Evolutionary conservation across 2,329 filamentous ascomycete species (phyloP).

Genomic region (Pseudogymnoascus sp.): DNA sequence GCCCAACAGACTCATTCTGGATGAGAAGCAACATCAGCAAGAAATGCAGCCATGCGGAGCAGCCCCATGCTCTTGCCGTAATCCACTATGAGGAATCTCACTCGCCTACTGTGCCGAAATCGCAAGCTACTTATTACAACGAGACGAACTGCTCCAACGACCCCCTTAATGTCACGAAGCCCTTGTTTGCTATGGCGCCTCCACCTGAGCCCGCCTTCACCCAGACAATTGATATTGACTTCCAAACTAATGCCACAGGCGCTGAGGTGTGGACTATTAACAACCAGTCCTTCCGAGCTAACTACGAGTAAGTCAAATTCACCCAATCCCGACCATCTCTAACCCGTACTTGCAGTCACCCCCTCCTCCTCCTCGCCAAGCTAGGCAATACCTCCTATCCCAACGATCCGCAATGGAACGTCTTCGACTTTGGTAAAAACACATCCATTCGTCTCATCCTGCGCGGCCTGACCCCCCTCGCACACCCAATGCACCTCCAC

Average conservation of each 20-base stretch:
- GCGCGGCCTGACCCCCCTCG: conserved; percentile 33
- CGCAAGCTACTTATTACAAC: conserved; percentile 19
- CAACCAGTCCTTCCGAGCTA: conserved; percentile 41
- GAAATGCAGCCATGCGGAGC: conserved; percentile 39
- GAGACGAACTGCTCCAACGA: conserved; percentile 1
- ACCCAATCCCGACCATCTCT: not conserved
- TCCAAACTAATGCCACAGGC: conserved; percentile 43
- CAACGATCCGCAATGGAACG: conserved; percentile 42
- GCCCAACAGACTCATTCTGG: conserved; percentile 4
- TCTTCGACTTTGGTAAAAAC: conserved; percentile 43
- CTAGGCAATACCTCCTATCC: conserved; percentile 42
- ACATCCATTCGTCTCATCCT: conserved; percentile 49
- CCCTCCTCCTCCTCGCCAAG: conserved; percentile 33
- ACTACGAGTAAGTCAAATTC: conserved; percentile 33
- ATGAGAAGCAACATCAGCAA: conserved; percentile 30
- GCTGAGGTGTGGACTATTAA: conserved; percentile 44
- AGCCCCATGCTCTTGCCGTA: conserved; percentile 49
- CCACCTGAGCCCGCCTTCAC: conserved; percentile 13
- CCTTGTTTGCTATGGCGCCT: conserved; percentile 14
- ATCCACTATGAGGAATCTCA: conserved; percentile 59
- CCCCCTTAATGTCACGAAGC: not conserved
- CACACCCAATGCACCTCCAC: conserved; percentile 39
- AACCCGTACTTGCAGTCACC: not conserved
- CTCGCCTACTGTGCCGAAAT: conserved; percentile 40
- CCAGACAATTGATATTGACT: conserved; percentile 30